Evolutionary conservation across 805 yeast genomes (phyloP).

Genomic region (Komagataella phaffii): DNA sequence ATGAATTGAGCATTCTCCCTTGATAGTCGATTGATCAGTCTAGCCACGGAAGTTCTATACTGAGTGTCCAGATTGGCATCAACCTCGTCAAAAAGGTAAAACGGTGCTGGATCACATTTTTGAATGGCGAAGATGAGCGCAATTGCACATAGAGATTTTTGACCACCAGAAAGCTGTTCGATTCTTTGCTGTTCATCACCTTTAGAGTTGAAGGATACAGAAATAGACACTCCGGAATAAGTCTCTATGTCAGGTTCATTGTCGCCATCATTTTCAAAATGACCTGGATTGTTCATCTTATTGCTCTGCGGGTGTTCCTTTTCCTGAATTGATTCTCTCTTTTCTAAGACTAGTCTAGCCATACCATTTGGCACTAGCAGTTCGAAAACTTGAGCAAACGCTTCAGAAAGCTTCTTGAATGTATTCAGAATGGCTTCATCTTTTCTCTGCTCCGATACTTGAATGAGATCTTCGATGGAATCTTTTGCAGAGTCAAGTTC

Average conservation of each 20-base stretch:
- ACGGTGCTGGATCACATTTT: slow-evolving; percentile 93
- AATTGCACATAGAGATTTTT: slow-evolving; percentile 91
- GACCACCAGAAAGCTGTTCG: slow-evolving; percentile 94
- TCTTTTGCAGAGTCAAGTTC: slow-evolving; percentile 60
- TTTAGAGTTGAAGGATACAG: slow-evolving; percentile 82
- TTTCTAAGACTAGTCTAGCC: slow-evolving; percentile 61
- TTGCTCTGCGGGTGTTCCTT: slow-evolving; percentile 3
- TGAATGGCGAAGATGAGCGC: slow-evolving; percentile 90
- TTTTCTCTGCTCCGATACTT: slow-evolving; percentile 61
- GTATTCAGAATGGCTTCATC: slow-evolving; percentile 72
- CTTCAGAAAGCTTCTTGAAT: slow-evolving; percentile 60
- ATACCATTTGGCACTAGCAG: slow-evolving; percentile 73
- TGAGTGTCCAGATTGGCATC: slow-evolving; percentile 94
- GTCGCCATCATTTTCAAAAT: slow-evolving; percentile 9
- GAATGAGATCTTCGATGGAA: slow-evolving; percentile 62
- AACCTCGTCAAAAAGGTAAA: slow-evolving; percentile 89
- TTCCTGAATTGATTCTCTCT: slow-evolving; percentile 11
- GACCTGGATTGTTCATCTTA: slow-evolving; percentile 5
- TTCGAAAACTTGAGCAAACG: slow-evolving; percentile 65
- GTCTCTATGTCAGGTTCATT: slow-evolving; percentile 27
- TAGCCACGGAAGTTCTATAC: slow-evolving; percentile 79
- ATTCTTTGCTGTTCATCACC: slow-evolving; percentile 76
- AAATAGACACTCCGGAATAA: slow-evolving; percentile 71
- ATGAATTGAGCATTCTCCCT: slow-evolving; percentile 66
- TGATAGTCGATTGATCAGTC: slow-evolving; percentile 53